Evolutionary conservation across 139 green algal species (phyloP).

Genomic region (Chlamydomonas incerta): DNA sequence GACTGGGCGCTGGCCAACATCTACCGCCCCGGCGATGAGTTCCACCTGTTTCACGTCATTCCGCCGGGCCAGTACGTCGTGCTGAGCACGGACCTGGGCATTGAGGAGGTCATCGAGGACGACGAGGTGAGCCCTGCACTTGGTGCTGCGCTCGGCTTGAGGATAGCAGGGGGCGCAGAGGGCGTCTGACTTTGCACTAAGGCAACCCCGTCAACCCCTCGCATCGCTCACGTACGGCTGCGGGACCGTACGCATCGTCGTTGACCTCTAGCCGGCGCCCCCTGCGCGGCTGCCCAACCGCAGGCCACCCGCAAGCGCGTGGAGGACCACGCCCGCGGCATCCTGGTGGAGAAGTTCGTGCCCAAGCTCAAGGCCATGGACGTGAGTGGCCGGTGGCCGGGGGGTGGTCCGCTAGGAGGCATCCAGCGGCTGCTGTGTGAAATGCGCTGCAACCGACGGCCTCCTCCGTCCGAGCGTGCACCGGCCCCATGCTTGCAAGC

Average conservation of each 20-base stretch:
- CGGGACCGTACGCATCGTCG: too few species aligned
- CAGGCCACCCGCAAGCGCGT: conserved; percentile 28
- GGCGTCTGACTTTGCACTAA: too few species aligned
- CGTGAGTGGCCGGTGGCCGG: background rate
- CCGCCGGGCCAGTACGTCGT: conserved; percentile 47
- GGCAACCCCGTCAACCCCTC: too few species aligned
- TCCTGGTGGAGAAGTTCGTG: conserved; percentile 36
- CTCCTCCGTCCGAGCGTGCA: too few species aligned
- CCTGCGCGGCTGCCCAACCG: background rate
- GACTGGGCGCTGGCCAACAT: conserved; percentile 37
- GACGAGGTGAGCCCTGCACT: conserved; percentile 14
- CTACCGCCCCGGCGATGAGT: conserved; percentile 13
- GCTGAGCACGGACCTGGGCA: conserved; percentile 40
- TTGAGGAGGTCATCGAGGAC: conserved; percentile 50
- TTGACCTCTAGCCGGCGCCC: too few species aligned
- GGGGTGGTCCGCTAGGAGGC: too few species aligned
- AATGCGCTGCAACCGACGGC: too few species aligned
- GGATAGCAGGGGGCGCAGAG: background rate
- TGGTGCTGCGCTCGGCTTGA: background rate
- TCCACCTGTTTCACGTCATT: conserved; percentile 39
- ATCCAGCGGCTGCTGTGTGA: too few species aligned
- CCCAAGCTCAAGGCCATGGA: conserved; percentile 33
- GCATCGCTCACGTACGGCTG: too few species aligned
- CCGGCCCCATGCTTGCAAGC: too few species aligned
- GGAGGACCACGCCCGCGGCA: conserved; percentile 31